Conservation (phyloP, 2,329 filamentous ascomycete species). For the Diaporthe destruens region DNA sequence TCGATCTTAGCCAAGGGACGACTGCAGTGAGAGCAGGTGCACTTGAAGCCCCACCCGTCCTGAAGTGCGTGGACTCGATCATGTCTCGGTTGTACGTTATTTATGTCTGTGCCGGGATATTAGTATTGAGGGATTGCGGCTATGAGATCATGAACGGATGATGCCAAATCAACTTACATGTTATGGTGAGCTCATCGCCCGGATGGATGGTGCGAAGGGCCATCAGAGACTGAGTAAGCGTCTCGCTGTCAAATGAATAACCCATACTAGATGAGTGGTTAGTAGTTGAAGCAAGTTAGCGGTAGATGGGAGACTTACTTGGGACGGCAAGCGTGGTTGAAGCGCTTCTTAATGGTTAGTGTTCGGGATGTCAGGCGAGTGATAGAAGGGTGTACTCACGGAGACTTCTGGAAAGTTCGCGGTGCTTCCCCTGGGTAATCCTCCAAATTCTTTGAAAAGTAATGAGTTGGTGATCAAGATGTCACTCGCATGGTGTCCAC, state of each 20-base stretch:
- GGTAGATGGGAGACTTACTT: slow-evolving; percentile 6
- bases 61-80: background rate
- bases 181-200: slow-evolving; percentile 18
- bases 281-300: background rate
- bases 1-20: slow-evolving; percentile 10
- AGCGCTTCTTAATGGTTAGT: slow-evolving; percentile 12
- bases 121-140: background rate
- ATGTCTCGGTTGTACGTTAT: background rate
- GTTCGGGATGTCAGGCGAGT: background rate
- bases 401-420: slow-evolving; percentile 20
- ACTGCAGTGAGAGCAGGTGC: slow-evolving; percentile 15
- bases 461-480: slow-evolving; percentile 25
- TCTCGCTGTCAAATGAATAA: slow-evolving; percentile 10
- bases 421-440: background rate
- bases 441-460: slow-evolving; percentile 21
- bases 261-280: slow-evolving; percentile 2
- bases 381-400: background rate
- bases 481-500: slow-evolving; percentile 16
- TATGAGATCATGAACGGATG: background rate
- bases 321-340: slow-evolving; percentile 17
- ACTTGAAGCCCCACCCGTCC: slow-evolving; percentile 8
- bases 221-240: slow-evolving; percentile 10
- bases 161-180: slow-evolving; percentile 1
- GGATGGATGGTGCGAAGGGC: slow-evolving; percentile 12
- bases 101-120: background rate